phyloP scores from a whole-genome alignment of 495 filamentous ascomycete species.

The Penicillium lividum region DNA sequence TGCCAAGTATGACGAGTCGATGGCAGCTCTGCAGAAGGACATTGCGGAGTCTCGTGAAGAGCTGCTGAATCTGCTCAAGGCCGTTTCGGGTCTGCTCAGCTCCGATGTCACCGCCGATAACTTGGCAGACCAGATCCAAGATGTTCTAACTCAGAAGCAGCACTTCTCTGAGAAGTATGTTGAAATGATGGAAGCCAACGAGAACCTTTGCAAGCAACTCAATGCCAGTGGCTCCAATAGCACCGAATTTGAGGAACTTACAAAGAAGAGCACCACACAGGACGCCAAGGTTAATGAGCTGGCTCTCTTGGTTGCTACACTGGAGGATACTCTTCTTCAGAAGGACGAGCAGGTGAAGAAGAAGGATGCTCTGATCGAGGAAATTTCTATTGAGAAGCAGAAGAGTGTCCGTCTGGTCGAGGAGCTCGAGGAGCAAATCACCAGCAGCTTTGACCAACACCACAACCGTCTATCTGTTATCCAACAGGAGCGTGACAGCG shows the following conservation, averaged over 20 bases:
- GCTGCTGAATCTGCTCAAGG: constrained; percentile 59
- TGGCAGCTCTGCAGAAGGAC: constrained; percentile 65
- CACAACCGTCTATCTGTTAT: constrained; percentile 79
- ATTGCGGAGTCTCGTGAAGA: constrained; percentile 70
- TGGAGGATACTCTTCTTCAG: constrained; percentile 64
- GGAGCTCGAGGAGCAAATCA: constrained; percentile 96
- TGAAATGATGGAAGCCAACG: constrained; percentile 43
- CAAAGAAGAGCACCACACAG: constrained; percentile 37
- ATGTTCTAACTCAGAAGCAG: constrained; percentile 46
- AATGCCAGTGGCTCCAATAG: constrained; percentile 47
- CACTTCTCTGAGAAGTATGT: constrained; percentile 48
- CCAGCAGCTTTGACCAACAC: constrained; percentile 89
- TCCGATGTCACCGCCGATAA: constrained; percentile 50
- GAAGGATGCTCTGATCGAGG: constrained; percentile 62
- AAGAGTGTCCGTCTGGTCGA: constrained; percentile 90
- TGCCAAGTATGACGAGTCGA: constrained; percentile 58
- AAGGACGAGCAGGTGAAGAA: constrained; percentile 72
- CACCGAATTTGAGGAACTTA: constrained; percentile 36
- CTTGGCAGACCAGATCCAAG: constrained; percentile 49
- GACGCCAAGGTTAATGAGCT: constrained; percentile 52
- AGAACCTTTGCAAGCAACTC: constrained; percentile 55
- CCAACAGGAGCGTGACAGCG: constrained; percentile 55
- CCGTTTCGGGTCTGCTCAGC: constrained; percentile 50
- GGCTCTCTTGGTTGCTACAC: constrained; percentile 53
- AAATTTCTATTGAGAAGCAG: constrained; percentile 62